phyloP scores from a whole-genome alignment of 2,329 filamentous ascomycete genomes.

The Zasmidium citrigriseum region DNA sequence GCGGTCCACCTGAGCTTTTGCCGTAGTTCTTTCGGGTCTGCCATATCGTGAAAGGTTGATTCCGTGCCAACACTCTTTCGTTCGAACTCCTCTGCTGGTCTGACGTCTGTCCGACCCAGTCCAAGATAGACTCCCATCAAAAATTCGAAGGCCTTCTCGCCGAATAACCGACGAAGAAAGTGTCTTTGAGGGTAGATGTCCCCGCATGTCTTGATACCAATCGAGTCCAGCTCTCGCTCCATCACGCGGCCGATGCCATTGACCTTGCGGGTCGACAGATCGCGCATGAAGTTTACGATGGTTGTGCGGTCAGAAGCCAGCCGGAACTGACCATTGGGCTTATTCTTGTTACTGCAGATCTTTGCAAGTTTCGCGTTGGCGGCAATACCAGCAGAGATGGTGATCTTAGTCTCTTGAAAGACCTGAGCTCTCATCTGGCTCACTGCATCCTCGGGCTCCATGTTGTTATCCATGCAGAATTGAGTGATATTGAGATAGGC shows the following conservation, averaged over 20 bases:
- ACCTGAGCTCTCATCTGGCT: conserved; percentile 77
- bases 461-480: conserved; percentile 71
- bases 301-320: conserved; percentile 70
- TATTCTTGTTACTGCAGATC: conserved; percentile 93
- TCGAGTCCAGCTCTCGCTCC: conserved; percentile 83
- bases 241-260: conserved; percentile 94
- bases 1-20: conserved; percentile 80
- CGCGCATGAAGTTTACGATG: conserved; percentile 79
- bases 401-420: conserved; percentile 74
- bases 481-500: conserved; percentile 91
- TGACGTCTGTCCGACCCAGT: conserved; percentile 73
- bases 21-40: conserved; percentile 65
- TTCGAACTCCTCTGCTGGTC: conserved; percentile 85
- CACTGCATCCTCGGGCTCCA: conserved; percentile 72
- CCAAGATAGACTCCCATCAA: conserved; percentile 82
- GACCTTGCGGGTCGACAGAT: conserved; percentile 83
- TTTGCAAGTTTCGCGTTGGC: conserved; percentile 93
- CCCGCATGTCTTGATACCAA: conserved; percentile 84
- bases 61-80: conserved; percentile 94
- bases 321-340: conserved; percentile 88
- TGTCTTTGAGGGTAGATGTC: conserved; percentile 79
- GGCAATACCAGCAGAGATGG: conserved; percentile 90
- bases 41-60: conserved; percentile 82
- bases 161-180: conserved; percentile 75
- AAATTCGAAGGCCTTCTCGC: conserved; percentile 88